A percentile compares a stretch with the other conserved stretches of the same genome.
phyloP scores from a whole-genome alignment of 2,329 filamentous ascomycete species.

The Penicillium sp. region DNA sequence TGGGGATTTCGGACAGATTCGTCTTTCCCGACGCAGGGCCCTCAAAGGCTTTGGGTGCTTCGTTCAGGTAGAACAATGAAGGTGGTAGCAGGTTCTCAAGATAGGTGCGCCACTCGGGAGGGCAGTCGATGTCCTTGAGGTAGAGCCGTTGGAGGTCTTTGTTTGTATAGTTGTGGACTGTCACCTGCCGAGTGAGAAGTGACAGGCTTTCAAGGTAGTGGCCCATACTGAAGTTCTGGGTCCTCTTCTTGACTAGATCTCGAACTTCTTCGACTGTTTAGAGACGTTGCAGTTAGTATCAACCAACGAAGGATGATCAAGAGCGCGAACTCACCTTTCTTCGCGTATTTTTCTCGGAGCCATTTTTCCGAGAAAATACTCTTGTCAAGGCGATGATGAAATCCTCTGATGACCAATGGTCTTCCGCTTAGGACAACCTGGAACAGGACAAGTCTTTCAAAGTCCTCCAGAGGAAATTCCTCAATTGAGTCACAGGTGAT shows the following conservation, averaged over 20 bases:
- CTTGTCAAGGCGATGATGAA: conserved; percentile 71
- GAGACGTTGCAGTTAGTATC: conserved; percentile 6
- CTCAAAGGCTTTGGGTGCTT: conserved; percentile 62
- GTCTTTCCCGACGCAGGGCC: conserved; percentile 55
- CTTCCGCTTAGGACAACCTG: conserved; percentile 84
- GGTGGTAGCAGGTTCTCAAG: conserved; percentile 75
- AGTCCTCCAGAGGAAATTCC: conserved; percentile 71
- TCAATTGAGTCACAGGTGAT: conserved; percentile 78
- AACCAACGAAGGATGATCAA: background rate
- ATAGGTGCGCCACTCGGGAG: conserved; percentile 78
- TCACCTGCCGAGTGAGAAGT: conserved; percentile 80
- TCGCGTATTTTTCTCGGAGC: conserved; percentile 75
- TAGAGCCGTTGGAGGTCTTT: conserved; percentile 83
- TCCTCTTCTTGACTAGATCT: conserved; percentile 69
- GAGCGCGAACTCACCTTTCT: conserved; percentile 62
- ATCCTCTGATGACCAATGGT: conserved; percentile 87
- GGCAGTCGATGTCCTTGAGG: conserved; percentile 95
- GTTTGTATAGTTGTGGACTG: conserved; percentile 71
- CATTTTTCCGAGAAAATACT: conserved; percentile 78
- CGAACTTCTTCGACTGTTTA: conserved; percentile 74
- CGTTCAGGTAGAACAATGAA: conserved; percentile 86
- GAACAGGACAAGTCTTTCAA: conserved; percentile 79
- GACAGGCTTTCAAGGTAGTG: conserved; percentile 90
- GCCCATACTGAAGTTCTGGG: conserved; percentile 80
- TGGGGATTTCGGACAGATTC: conserved; percentile 42